Conservation (phyloP, 192 early-diverging fungal species). For the Coemansia sp. region DNA sequence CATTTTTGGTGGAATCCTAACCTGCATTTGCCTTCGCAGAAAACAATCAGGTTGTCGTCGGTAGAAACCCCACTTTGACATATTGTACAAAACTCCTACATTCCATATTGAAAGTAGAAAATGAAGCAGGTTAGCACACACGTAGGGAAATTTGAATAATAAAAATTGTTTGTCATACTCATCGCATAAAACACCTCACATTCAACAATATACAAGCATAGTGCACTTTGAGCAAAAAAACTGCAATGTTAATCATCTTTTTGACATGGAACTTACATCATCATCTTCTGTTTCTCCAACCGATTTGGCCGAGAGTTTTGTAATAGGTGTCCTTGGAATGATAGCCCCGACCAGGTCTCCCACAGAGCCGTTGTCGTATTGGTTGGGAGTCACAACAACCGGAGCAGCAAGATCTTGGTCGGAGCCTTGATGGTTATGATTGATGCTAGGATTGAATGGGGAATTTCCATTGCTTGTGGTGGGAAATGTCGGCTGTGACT, state of each 20-base stretch:
- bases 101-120: not conserved
- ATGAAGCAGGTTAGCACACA: not conserved
- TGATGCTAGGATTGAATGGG: not conserved
- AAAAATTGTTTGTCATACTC: not conserved
- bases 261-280: constrained; percentile 5
- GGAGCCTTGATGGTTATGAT: not conserved
- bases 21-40: constrained; percentile 50
- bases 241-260: not conserved
- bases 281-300: not conserved
- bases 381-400: not conserved
- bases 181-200: not conserved
- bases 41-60: constrained; percentile 40
- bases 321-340: constrained; percentile 2
- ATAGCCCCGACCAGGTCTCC: not conserved
- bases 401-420: not conserved
- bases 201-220: not conserved
- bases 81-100: constrained; percentile 50
- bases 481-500: not conserved
- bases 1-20: constrained; percentile 41
- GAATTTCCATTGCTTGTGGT: not conserved
- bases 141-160: not conserved
- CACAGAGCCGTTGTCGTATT: not conserved
- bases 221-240: not conserved
- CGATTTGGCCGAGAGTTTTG: not conserved
- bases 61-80: constrained; percentile 37